These are phyloP conservation scores for Cupressus sempervirens DNA, from an alignment of 75 land plant species.

Conservation along the genomic window DNA sequence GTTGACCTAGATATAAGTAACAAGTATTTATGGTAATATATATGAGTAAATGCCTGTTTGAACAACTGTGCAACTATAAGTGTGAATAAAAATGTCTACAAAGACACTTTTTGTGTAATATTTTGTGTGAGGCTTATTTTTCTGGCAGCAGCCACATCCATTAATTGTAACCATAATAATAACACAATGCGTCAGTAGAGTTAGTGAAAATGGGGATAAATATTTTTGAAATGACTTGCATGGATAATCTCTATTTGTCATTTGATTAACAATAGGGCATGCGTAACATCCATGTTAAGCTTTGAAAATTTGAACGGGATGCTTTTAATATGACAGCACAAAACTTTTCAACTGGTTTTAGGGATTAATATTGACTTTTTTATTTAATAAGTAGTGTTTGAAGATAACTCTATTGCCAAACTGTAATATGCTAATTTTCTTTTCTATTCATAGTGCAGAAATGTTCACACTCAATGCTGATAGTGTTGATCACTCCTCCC, in stretches of 20 bases:
- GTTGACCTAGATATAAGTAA: not conserved
- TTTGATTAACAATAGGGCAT: not conserved
- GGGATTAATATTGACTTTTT: not conserved
- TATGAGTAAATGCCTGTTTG: not conserved
- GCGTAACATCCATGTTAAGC: not conserved
- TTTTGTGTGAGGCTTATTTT: not conserved
- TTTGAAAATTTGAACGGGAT: not conserved
- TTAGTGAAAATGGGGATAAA: not conserved
- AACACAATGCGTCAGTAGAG: not conserved
- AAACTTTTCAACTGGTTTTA: not conserved
- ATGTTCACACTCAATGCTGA: slow-evolving; percentile 36
- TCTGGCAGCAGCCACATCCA: not conserved
- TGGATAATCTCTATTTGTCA: not conserved
- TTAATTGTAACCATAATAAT: not conserved
- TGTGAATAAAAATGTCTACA: not conserved
- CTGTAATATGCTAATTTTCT: not conserved
- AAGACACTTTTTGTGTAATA: not conserved
- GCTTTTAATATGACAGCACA: not conserved
- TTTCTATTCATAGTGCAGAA: slow-evolving; percentile 26
- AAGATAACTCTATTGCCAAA: not conserved
- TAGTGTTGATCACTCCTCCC: slow-evolving; percentile 79
- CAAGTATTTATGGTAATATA: not conserved
- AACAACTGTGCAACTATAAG: not conserved
- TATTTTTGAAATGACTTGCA: not conserved
- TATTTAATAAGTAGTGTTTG: not conserved